These are phyloP conservation scores for Fusarium xylarioides DNA, from an alignment of 2,329 filamentous ascomycete genomes.

Conservation along the genomic window DNA sequence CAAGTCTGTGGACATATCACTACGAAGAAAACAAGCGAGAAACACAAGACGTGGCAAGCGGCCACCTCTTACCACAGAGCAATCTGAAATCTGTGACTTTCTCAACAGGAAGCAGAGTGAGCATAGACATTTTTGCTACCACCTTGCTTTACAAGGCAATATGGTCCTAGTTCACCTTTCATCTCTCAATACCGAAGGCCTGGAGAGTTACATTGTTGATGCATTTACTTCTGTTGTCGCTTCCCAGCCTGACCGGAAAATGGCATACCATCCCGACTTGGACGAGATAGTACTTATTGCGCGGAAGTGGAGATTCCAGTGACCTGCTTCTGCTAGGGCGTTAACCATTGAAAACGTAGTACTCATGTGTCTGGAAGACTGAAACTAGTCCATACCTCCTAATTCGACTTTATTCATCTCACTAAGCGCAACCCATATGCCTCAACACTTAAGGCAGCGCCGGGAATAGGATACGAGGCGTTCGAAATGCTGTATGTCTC, in stretches of 20 bases:
- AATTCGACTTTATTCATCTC: neutral
- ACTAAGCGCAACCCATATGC: rapidly evolving
- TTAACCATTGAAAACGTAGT: rapidly evolving
- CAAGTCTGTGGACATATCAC: neutral
- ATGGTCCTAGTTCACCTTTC: rapidly evolving
- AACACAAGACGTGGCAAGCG: neutral
- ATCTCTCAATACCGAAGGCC: neutral
- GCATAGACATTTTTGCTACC: neutral
- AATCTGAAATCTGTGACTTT: neutral
- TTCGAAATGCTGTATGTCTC: too few species aligned
- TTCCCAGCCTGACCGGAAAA: neutral
- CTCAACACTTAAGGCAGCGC: too few species aligned
- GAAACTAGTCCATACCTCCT: rapidly evolving
- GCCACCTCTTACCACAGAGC: neutral
- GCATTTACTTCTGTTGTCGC: neutral
- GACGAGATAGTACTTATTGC: rapidly evolving
- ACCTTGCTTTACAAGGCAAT: neutral
- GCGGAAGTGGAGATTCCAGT: neutral
- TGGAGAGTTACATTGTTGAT: neutral
- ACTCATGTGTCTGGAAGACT: neutral
- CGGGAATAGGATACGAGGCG: too few species aligned
- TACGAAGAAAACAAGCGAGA: rapidly evolving
- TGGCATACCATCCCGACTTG: neutral
- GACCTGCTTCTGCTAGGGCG: rapidly evolving
- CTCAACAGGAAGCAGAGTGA: rapidly evolving